Evolutionary conservation across 768 basidiomycete species (phyloP).

Genomic region (Rhodosporidiobolus sp.): DNA sequence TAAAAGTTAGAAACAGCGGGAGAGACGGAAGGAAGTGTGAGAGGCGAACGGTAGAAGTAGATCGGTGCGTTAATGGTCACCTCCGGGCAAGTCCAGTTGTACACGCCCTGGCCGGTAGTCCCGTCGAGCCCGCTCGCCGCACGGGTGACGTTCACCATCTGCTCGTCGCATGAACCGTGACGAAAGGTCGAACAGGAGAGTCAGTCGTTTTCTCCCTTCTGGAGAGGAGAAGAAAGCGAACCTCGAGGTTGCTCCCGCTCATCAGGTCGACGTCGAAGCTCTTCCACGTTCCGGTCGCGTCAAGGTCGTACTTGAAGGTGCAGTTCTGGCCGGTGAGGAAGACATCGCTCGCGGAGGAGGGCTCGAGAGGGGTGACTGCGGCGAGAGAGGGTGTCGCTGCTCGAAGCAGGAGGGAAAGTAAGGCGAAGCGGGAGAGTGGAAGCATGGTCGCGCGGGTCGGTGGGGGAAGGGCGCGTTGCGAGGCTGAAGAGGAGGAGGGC

Average conservation of each 20-base stretch:
- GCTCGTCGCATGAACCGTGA: no score
- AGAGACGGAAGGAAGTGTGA: background rate
- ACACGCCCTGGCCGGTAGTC: conserved; percentile 9
- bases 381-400: background rate
- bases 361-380: background rate
- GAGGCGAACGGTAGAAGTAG: conserved; percentile 38
- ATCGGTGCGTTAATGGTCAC: conserved; percentile 35
- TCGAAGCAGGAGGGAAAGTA: background rate
- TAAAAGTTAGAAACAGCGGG: background rate
- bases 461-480: no score
- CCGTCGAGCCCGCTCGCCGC: conserved; percentile 33
- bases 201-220: no score
- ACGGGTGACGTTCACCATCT: conserved; percentile 21
- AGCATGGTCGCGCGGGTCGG: no score
- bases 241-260: conserved; percentile 23
- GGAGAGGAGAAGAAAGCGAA: conserved; percentile 7
- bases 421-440: no score
- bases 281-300: conserved; percentile 9
- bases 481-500: no score
- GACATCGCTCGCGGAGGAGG: background rate
- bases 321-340: conserved; percentile 5
- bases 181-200: no score
- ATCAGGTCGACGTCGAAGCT: conserved; percentile 27
- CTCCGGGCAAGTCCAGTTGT: conserved; percentile 28
- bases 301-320: conserved; percentile 1